Base-by-base conservation (phyloP, 352 stramenopile genomes). In the Phytophthora cryptogea region DNA sequence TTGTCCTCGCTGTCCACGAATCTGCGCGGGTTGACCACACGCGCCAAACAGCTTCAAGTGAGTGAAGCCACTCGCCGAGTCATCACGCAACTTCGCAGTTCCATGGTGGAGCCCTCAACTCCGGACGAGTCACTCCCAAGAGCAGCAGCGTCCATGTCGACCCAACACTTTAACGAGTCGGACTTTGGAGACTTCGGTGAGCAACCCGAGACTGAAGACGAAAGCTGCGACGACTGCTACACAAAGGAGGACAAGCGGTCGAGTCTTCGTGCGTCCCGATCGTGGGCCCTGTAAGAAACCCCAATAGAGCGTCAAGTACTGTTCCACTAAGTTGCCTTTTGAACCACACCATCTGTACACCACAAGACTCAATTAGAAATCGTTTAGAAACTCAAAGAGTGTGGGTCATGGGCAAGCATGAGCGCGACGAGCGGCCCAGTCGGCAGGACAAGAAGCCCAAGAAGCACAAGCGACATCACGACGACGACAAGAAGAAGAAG, bases 401-500 rank as follows among this genome's bases (percentile, higher is more conserved):
- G 20, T 23, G 20, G 56, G 52, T n/a, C 35, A 77, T 65, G 72
- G 70, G 44, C 59, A 68, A 70, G 37, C 69, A 68, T 20, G 62
- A 70, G 43, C 67, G 56, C 27, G 66, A 68, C 27, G 66, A 68
- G 27, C 35, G 27, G 27, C 41, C 33, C 13, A 58, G 64, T 41
- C 59, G 64, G 30, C 61, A 67, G 20, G 54, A 78, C 37, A 62
- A 67, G 52, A 66, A 66, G 52, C 59, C 42, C 41, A 70, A 77
- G 56, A 70, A 70, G 26, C 53, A 84, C 45, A 65, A 75, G 59
- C 54, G 65, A 42, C 54, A 43, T 8, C 63, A 55, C 14, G 50
- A 75, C 32, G 63, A 72, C 40, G 51, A 73, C 20, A 68, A 75
- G 49, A 62, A 75, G 49, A 74, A 79, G 49, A 58, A 70, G 54